phyloP scores from a whole-genome alignment of 768 basidiomycete species.

The Astraeus odoratus region DNA sequence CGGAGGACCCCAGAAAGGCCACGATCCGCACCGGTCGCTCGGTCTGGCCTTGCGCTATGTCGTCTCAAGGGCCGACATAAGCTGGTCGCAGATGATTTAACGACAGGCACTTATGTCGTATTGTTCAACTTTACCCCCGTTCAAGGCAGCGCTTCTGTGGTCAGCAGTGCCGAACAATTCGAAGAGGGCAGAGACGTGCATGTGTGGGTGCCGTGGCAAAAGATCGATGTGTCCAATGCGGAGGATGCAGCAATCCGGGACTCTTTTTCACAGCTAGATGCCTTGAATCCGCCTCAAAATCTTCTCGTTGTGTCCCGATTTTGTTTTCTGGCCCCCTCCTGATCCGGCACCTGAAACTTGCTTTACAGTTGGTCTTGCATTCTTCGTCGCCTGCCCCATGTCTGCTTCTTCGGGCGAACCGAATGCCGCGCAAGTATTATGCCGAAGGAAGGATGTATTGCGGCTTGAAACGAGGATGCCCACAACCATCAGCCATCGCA shows the following conservation, averaged over 20 bases:
- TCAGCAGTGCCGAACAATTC: conserved; percentile 33
- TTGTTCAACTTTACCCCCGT: conserved; percentile 32
- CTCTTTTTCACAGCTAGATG: conserved; percentile 18
- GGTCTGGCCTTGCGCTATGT: conserved; percentile 38
- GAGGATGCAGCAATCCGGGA: conserved; percentile 10
- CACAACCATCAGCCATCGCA: no score
- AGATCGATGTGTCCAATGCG: conserved; percentile 22
- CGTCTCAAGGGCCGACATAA: conserved; percentile 22
- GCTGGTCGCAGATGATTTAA: conserved; percentile 12
- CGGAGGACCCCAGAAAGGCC: conserved; percentile 23
- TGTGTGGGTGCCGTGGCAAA: conserved; percentile 49
- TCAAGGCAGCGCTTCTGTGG: conserved; percentile 16
- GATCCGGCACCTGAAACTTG: no score
- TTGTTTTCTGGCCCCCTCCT: conserved; percentile 12
- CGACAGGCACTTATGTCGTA: conserved; percentile 26
- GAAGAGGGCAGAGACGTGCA: conserved; percentile 34
- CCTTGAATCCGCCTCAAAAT: conserved; percentile 23
- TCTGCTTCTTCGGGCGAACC: no score
- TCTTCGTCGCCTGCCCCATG: no score
- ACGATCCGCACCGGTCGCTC: conserved; percentile 19
- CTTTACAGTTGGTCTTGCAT: no score
- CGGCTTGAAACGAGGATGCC: no score
- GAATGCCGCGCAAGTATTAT: no score
- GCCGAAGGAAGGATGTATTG: no score
- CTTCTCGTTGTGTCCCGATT: conserved; percentile 26